Evolutionary conservation across 768 basidiomycete species (phyloP).

Genomic region (Crassisporium funariophilum): DNA sequence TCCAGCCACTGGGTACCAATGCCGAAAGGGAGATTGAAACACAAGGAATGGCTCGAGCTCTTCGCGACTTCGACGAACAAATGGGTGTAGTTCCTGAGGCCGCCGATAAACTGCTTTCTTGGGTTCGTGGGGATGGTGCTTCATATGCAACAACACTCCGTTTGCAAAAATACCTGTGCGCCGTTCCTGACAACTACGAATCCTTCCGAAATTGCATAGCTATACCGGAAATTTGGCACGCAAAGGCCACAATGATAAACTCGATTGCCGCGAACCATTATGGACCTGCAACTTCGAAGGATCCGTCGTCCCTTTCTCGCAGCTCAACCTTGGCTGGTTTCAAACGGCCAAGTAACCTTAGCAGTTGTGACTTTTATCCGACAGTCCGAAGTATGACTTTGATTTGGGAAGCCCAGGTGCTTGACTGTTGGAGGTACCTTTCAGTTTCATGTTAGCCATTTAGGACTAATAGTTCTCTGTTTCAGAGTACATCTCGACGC

Average conservation of each 20-base stretch:
- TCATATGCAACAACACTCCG: constrained; percentile 20
- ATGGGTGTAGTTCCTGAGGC: constrained; percentile 21
- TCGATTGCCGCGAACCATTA: constrained; percentile 19
- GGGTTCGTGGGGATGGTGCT: constrained; percentile 19
- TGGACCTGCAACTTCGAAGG: constrained; percentile 16
- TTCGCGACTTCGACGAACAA: constrained; percentile 13
- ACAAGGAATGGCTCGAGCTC: constrained; percentile 21
- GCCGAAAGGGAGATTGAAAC: constrained; percentile 22
- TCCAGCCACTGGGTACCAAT: constrained; percentile 26
- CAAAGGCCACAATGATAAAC: constrained; percentile 21
- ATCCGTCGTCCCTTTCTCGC: constrained; percentile 21
- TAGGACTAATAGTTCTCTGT: background rate
- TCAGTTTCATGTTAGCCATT: no score
- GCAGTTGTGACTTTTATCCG: constrained; percentile 23
- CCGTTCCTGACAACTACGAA: constrained; percentile 17
- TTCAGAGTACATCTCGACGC: background rate
- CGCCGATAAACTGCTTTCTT: constrained; percentile 15
- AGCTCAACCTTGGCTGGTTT: constrained; percentile 16
- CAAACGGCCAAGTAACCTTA: constrained; percentile 19
- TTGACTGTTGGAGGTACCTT: constrained; percentile 14
- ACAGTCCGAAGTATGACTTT: constrained; percentile 24
- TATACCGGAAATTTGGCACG: constrained; percentile 22
- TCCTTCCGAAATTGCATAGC: constrained; percentile 20
- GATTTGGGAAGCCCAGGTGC: constrained; percentile 21
- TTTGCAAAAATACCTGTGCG: constrained; percentile 16